A percentile compares a stretch with the other conserved stretches of the same genome.
Conservation (phyloP, 495 filamentous ascomycete genomes). For the Daldinia childiae region DNA sequence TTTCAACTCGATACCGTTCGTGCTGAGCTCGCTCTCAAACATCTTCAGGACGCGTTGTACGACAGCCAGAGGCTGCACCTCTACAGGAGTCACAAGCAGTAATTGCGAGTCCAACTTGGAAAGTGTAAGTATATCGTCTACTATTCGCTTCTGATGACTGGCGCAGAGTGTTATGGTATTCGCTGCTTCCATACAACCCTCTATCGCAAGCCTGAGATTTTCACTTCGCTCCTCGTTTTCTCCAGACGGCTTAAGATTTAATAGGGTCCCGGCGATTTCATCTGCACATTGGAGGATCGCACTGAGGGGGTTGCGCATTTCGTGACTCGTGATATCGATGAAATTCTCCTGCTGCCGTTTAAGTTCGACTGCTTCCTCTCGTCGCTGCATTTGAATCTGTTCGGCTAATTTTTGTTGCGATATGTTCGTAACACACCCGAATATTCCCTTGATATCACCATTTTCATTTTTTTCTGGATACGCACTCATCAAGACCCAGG, state of each 20-base stretch:
- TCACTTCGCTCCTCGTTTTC: constrained; percentile 32
- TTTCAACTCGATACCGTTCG: constrained; percentile 74
- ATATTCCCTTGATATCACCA: constrained; percentile 71
- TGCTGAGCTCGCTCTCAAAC: constrained; percentile 81
- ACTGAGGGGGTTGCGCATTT: constrained; percentile 85
- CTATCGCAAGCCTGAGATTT: constrained; percentile 49
- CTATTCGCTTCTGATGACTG: constrained; percentile 79
- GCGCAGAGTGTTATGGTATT: constrained; percentile 86
- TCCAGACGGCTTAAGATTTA: constrained; percentile 48
- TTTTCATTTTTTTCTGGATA: constrained; percentile 69
- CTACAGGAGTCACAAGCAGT: constrained; percentile 76
- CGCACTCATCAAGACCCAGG: constrained; percentile 76
- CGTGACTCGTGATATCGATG: constrained; percentile 89
- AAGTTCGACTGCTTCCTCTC: constrained; percentile 69
- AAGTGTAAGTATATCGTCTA: constrained; percentile 83
- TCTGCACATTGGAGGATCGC: constrained; percentile 85
- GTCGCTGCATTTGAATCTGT: constrained; percentile 67
- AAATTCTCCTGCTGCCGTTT: constrained; percentile 82
- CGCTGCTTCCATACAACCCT: constrained; percentile 74
- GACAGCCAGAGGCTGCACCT: constrained; percentile 73
- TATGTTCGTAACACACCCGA: constrained; percentile 69
- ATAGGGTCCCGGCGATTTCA: constrained; percentile 70
- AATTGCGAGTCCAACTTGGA: constrained; percentile 88
- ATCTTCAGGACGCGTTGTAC: constrained; percentile 78
- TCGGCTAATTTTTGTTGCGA: constrained; percentile 70